Evolutionary conservation across 2,329 filamentous ascomycete species (phyloP).

Genomic region (Beauveria asiatica): DNA sequence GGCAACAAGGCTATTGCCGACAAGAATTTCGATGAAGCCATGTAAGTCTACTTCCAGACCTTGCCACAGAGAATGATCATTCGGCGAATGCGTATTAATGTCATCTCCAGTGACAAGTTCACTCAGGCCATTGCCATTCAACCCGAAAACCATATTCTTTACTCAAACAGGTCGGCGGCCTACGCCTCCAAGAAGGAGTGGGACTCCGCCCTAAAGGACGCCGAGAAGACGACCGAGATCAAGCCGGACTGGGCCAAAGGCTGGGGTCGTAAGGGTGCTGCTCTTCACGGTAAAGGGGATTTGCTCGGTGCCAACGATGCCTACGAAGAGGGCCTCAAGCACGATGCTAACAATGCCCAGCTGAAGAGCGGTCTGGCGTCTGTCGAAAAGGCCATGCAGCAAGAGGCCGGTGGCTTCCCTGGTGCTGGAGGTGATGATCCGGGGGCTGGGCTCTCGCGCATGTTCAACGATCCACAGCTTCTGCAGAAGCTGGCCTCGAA

Average conservation of each 20-base stretch:
- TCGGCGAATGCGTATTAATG: constrained; percentile 10
- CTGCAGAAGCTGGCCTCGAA: constrained; percentile 86
- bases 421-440: constrained; percentile 51
- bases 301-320: constrained; percentile 78
- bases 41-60: constrained; percentile 52
- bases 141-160: constrained; percentile 88
- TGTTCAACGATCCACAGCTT: constrained; percentile 91
- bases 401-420: constrained; percentile 32
- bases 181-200: constrained; percentile 88
- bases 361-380: constrained; percentile 81
- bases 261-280: constrained; percentile 87
- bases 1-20: constrained; percentile 98
- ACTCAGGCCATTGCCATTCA: constrained; percentile 85
- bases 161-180: constrained; percentile 87
- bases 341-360: constrained; percentile 84
- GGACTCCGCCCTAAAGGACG: constrained; percentile 76
- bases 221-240: constrained; percentile 84
- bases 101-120: constrained; percentile 69
- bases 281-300: constrained; percentile 80
- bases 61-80: not conserved
- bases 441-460: constrained; percentile 68
- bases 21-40: constrained; percentile 92
- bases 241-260: constrained; percentile 99
- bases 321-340: constrained; percentile 88
- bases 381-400: constrained; percentile 81